Evolutionary conservation across 257 asterid species (phyloP).

Genomic region (Scutellaria galericulata): DNA sequence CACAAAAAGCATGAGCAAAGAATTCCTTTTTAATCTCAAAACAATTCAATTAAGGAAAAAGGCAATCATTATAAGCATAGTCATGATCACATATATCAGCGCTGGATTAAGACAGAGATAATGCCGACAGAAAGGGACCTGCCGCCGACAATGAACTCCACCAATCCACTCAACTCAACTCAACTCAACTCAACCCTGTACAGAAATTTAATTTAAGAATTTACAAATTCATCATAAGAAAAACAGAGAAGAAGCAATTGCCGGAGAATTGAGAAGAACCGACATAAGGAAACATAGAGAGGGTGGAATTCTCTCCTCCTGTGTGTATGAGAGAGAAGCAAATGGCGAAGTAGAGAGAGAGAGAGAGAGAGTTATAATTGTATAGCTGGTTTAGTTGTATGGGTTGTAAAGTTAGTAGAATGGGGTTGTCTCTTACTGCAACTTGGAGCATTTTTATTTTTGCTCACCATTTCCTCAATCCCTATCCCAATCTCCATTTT

Average conservation of each 20-base stretch:
- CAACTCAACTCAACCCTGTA: slow-evolving; percentile 11
- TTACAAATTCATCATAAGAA: slow-evolving; percentile 25
- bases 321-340: slow-evolving; percentile 11
- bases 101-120: slow-evolving; percentile 39
- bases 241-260: neutral
- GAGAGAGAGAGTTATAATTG: slow-evolving; percentile 24
- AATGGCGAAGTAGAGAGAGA: slow-evolving; percentile 11
- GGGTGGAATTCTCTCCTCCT: too few species aligned
- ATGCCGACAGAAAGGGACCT: slow-evolving; percentile 69
- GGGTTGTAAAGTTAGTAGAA: slow-evolving; percentile 54
- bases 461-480: slow-evolving; percentile 22
- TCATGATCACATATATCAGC: slow-evolving; percentile 32
- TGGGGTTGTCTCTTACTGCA: slow-evolving; percentile 53
- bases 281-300: neutral
- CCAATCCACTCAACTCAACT: slow-evolving; percentile 34
- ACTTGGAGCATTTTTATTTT: slow-evolving; percentile 40
- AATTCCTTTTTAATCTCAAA: neutral
- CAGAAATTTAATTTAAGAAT: slow-evolving; percentile 26
- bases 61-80: slow-evolving; percentile 22
- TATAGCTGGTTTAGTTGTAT: slow-evolving; percentile 28
- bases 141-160: slow-evolving; percentile 59
- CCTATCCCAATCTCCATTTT: neutral
- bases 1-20: slow-evolving; percentile 11
- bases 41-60: neutral
- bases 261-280: neutral